Conservation (phyloP, 805 yeast genomes). For the Myxozyma neotropica region DNA sequence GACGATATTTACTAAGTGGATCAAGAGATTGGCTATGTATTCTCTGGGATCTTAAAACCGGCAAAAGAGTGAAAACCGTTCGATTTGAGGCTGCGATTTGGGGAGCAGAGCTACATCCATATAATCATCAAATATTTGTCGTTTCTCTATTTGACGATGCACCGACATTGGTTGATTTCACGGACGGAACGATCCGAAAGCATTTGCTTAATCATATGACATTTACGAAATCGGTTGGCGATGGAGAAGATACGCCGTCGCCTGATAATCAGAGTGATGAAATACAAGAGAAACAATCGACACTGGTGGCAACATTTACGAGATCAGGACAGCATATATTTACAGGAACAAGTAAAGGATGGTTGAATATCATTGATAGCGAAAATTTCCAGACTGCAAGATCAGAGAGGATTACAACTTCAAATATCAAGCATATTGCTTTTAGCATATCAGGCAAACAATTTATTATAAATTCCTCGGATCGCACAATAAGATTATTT, state of each 20-base stretch:
- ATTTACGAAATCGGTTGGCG: not conserved
- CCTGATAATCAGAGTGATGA: conserved; percentile 19
- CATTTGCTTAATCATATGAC: conserved; percentile 11
- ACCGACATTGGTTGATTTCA: conserved; percentile 55
- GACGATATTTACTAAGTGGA: conserved; percentile 66
- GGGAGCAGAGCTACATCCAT: conserved; percentile 58
- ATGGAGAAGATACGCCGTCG: conserved; percentile 32
- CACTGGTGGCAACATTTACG: conserved; percentile 56
- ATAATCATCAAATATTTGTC: conserved; percentile 47
- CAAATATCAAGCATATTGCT: conserved; percentile 75
- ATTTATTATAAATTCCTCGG: conserved; percentile 41
- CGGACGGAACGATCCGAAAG: conserved; percentile 26
- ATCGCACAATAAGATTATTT: conserved; percentile 41
- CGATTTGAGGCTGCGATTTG: conserved; percentile 73
- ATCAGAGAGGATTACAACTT: conserved; percentile 60
- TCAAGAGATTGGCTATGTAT: conserved; percentile 82
- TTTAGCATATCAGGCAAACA: conserved; percentile 62
- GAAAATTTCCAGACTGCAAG: conserved; percentile 45
- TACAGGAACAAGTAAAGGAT: conserved; percentile 81
- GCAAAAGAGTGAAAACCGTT: conserved; percentile 48
- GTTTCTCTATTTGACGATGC: conserved; percentile 68
- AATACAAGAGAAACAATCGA: conserved; percentile 43
- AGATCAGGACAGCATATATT: conserved; percentile 60
- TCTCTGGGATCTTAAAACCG: conserved; percentile 70
- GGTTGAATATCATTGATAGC: conserved; percentile 54